Evolutionary conservation across 257 asterid genomes (phyloP), one percentile per base, ranked within the genome.

Genomic region (Handroanthus guayacan): DNA sequence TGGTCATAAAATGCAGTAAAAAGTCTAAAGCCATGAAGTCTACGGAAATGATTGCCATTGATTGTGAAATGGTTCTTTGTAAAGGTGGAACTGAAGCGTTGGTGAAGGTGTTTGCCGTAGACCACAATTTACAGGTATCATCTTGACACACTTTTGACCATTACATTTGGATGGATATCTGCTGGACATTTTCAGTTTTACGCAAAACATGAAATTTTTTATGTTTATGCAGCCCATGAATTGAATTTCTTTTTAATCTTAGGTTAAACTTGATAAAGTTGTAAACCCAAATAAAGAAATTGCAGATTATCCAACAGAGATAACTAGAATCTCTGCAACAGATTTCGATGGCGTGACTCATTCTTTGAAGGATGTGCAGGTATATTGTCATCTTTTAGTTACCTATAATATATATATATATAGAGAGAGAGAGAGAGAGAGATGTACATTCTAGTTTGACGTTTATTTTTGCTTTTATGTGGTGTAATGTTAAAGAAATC

Each of bases 51-150:
- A 64, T 95, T 82, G 97, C 97, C 62, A 80, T 95, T 50, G 99
- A 95, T 79, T 95, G 99, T 82, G 99, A 95, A 87, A 95, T 93
- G 98, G 99, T 90, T 76, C 97, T 87, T 20, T 95, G 98, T 80
- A 84, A 90, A 81, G 98, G 93, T 86, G 98, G 96, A 67, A 87
- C 92, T 60, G 98, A 95, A 80, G 98, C 96, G 71, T 84, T 95
- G 86, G 97, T 93, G 81, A 90, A 86, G 84, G 89, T 95, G 55
- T 95, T 97, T 80, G 98, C 82, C 20, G 98, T 95, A 31, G 92
- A 91, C 81, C 92, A 90, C 36, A 76, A 88, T 82, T 80, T 95
- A 64, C 77, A 90, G 98, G 99, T 95, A 83, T 75, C 2, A 34
- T 36, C 70, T 54, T 5, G 50, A 50, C 71, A 60, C 52, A 10